Conservation (phyloP, 1,284 basidiomycete species). For the Cutaneotrichosporon spelunceum region DNA sequence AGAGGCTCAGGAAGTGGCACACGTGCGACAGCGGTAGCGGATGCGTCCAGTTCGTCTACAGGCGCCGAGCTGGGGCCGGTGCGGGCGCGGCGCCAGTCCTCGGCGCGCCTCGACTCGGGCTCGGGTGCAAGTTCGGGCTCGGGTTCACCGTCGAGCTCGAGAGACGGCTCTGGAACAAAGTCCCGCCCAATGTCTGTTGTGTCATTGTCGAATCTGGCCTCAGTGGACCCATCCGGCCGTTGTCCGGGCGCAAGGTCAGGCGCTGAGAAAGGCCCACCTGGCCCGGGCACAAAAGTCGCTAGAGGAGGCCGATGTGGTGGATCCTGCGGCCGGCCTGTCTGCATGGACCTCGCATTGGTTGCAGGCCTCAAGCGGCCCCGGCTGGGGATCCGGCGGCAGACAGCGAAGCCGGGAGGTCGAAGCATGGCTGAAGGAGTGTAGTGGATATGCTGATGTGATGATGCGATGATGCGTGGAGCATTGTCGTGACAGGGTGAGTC, state of each 20-base stretch:
- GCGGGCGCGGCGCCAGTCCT: neutral
- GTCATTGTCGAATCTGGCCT: neutral
- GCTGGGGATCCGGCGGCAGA: slow-evolving; percentile 3
- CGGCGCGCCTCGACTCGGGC: neutral
- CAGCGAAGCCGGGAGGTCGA: neutral
- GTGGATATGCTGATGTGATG: neutral
- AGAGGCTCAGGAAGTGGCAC: slow-evolving; percentile 18
- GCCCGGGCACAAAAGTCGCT: neutral
- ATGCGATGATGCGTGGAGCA: neutral
- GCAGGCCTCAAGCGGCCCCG: slow-evolving; percentile 5
- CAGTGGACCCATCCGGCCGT: neutral
- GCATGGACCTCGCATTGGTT: neutral
- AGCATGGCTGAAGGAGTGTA: neutral
- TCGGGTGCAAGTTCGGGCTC: neutral
- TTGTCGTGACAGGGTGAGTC: neutral
- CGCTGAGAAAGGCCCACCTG: neutral
- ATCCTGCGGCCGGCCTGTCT: neutral
- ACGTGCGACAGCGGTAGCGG: slow-evolving; percentile 13
- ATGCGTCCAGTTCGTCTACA: slow-evolving; percentile 10
- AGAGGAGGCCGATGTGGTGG: neutral
- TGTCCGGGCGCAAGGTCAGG: neutral
- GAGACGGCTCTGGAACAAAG: neutral
- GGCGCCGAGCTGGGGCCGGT: neutral
- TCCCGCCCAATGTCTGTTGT: neutral
- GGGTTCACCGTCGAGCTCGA: neutral